A percentile compares a stretch with the other conserved stretches of the same genome.
Conservation (phyloP, 306 rosid genomes). For the Begonia masoniana region DNA sequence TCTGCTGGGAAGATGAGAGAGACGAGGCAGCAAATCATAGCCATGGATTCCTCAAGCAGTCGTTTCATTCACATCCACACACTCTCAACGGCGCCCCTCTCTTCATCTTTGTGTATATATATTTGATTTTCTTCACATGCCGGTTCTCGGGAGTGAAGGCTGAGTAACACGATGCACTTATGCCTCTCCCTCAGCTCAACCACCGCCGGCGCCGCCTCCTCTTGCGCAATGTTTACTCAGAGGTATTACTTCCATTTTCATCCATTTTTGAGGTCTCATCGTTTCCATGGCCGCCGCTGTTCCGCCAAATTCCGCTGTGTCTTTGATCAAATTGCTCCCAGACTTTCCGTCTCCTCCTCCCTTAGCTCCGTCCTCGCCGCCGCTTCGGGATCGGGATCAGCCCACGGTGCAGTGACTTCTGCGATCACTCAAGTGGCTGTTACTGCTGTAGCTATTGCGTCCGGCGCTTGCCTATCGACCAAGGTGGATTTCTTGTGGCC, state of each 20-base stretch:
- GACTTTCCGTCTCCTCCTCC: conserved; percentile 37
- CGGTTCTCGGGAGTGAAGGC: background rate
- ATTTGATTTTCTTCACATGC: background rate
- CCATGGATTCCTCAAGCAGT: background rate
- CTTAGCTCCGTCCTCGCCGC: conserved; percentile 37
- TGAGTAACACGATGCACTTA: conserved; percentile 23
- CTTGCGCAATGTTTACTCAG: conserved; percentile 29
- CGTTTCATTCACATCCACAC: background rate
- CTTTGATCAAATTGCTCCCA: conserved; percentile 31
- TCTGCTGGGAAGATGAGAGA: too few species aligned
- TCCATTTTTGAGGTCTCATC: conserved; percentile 20
- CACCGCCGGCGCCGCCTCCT: conserved; percentile 2
- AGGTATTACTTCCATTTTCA: conserved; percentile 23
- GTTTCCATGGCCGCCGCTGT: conserved; percentile 18
- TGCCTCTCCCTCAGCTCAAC: conserved; percentile 19
- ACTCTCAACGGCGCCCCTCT: background rate
- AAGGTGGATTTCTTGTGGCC: conserved; percentile 95
- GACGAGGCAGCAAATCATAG: too few species aligned
- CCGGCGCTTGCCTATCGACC: conserved; percentile 96
- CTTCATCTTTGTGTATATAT: background rate
- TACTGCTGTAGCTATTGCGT: conserved; percentile 92
- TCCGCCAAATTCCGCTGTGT: conserved; percentile 38
- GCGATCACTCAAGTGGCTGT: conserved; percentile 94
- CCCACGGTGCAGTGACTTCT: conserved; percentile 78
- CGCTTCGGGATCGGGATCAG: conserved; percentile 34